Percentiles rank a stretch among this genome's conserved stretches.
These are phyloP conservation scores for Aristolochia californica DNA, from an alignment of 164 flowering plant species.

Conservation along the genomic window DNA sequence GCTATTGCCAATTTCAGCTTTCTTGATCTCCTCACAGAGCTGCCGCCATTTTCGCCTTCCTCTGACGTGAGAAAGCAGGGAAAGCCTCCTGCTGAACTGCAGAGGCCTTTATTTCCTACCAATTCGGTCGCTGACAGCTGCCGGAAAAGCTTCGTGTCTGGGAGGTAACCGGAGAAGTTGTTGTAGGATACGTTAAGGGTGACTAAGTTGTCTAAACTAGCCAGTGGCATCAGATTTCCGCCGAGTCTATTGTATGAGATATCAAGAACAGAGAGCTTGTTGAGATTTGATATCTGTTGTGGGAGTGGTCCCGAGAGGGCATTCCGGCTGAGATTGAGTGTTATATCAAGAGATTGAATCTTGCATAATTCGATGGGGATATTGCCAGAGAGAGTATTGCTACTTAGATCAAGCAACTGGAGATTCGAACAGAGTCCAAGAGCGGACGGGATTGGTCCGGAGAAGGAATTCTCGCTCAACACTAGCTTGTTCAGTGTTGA, in stretches of 20 bases:
- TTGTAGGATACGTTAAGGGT: slow-evolving; percentile 65
- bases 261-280: slow-evolving; percentile 41
- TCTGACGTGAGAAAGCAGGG: slow-evolving; percentile 1
- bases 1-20: slow-evolving; percentile 48
- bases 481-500: slow-evolving; percentile 25
- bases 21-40: slow-evolving; percentile 14
- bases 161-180: slow-evolving; percentile 62
- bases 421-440: slow-evolving; percentile 31
- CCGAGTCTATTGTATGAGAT: slow-evolving; percentile 41
- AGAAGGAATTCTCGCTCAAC: slow-evolving; percentile 29
- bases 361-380: slow-evolving; percentile 30
- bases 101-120: slow-evolving; percentile 54
- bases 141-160: slow-evolving; percentile 59
- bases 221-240: slow-evolving; percentile 44
- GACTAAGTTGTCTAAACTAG: slow-evolving; percentile 51
- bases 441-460: slow-evolving; percentile 35
- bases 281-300: slow-evolving; percentile 39
- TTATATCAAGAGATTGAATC: slow-evolving; percentile 34
- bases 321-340: slow-evolving; percentile 43
- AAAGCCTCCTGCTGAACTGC: slow-evolving; percentile 11
- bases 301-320: slow-evolving; percentile 34
- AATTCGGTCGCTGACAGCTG: slow-evolving; percentile 46
- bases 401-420: slow-evolving; percentile 50
- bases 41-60: slow-evolving; percentile 3
- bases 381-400: slow-evolving; percentile 29